Evolutionary conservation across 768 basidiomycete species (phyloP), one percentile per base, ranked within the genome.

Genomic region (Kwoniella botswanensis): DNA sequence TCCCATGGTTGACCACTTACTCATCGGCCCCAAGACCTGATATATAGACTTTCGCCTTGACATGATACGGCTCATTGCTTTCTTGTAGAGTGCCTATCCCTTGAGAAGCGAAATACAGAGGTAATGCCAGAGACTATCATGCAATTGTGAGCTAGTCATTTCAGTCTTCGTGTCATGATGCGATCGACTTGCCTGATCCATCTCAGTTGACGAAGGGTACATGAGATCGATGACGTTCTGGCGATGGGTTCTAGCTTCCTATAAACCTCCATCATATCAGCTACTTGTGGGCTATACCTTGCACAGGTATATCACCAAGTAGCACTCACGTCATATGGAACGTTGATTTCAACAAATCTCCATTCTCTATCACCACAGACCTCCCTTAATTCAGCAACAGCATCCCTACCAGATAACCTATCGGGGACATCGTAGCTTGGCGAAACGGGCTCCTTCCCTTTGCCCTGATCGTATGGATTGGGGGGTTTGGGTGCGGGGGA

Each of bases 1-100:
- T 35, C 35, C 6, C 35, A 35, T 0, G 55, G 11, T 42, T 11
- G 29, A 22, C 5, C 0, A 79, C 84, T 71, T 44, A 83, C 81
- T 99, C 97, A 79, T 99, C 97, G 0, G 97, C 93, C 0, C 97
- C 97, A 7, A 99, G 86, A 1, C 97, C 97, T 72, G 90, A 95
- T 26, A 99, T 85, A 10, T 98, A 85, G 0, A 98, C 94, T 55
- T 89, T 88, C 0, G 97, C 93, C 9, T 86, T 82, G 72, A 91
- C 94, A 0, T 84, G 86, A 83, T 97, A 96, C 7, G 86, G 84
- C 4, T 85, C 79, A 1, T 84, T 82, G n/a, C 44, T 57, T 44
- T 59, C 52, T 42, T 87, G 86, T 0, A 92, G 77, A 60, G 86
- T 85, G 1, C 97, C 96, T 43, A 84, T 77, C 0, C 93, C 94